These are phyloP conservation scores for Nitzschia sp. DNA, from an alignment of 108 stramenopile species.

Conservation along the genomic window DNA sequence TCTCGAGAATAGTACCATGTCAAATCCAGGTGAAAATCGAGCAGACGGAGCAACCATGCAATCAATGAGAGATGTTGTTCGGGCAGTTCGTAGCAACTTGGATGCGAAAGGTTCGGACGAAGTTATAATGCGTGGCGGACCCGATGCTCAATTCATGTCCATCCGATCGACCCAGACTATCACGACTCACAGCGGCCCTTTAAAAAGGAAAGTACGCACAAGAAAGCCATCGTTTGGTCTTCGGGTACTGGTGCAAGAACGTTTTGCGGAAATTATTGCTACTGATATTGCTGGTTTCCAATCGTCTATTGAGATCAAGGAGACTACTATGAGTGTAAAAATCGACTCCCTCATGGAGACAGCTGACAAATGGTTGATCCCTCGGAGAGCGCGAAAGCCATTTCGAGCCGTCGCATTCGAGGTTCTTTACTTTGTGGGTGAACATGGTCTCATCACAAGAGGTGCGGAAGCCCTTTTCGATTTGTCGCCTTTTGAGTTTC, in stretches of 20 bases:
- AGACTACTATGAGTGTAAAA: conserved; percentile 62
- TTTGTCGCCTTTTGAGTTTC: conserved; percentile 74
- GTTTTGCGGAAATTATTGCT: conserved; percentile 84
- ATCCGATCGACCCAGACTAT: conserved; percentile 36
- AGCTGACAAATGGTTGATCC: conserved; percentile 83
- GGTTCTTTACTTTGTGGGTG: conserved; percentile 80
- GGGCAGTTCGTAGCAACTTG: conserved; percentile 36
- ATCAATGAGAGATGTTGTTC: conserved; percentile 47
- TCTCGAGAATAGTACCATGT: conserved; percentile 23
- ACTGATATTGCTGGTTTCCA: conserved; percentile 83
- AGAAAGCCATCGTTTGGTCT: conserved; percentile 78
- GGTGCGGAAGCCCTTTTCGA: conserved; percentile 77
- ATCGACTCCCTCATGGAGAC: conserved; percentile 59
- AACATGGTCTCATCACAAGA: conserved; percentile 68
- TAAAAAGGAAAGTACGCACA: conserved; percentile 13
- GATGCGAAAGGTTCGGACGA: conserved; percentile 5
- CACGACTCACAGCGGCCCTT: conserved; percentile 25
- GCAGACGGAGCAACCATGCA: conserved; percentile 33
- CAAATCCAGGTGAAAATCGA: not conserved
- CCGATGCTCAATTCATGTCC: conserved; percentile 32
- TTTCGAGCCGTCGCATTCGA: conserved; percentile 83
- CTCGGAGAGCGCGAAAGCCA: conserved; percentile 75
- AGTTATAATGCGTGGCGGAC: conserved; percentile 3
- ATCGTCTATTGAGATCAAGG: conserved; percentile 66
- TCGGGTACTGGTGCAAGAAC: conserved; percentile 76